Percentiles rank a stretch among this genome's conserved stretches.
phyloP scores from a whole-genome alignment of 768 basidiomycete genomes.

The Tulasnella sp. region DNA sequence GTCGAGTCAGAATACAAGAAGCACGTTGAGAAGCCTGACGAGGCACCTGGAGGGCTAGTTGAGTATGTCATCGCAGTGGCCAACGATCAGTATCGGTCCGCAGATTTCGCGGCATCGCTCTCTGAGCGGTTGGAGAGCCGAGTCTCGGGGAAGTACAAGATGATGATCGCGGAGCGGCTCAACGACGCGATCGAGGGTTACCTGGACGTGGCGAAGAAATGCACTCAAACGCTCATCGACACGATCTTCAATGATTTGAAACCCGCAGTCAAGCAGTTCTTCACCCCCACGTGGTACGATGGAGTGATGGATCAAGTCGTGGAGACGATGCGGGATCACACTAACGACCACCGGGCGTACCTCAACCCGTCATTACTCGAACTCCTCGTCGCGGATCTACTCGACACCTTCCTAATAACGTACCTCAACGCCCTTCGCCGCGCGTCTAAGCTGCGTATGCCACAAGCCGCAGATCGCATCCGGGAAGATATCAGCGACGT shows the following conservation, averaged over 20 bases:
- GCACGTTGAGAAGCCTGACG: conserved; percentile 79
- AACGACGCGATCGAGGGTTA: conserved; percentile 98
- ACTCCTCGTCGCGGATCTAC: conserved; percentile 81
- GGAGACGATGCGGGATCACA: conserved; percentile 94
- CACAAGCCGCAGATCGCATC: conserved; percentile 73
- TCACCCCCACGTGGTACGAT: conserved; percentile 84
- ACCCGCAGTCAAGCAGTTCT: conserved; percentile 72
- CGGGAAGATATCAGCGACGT: conserved; percentile 67
- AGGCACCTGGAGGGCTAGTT: conserved; percentile 75
- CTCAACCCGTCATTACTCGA: conserved; percentile 88
- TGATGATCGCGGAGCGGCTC: conserved; percentile 68
- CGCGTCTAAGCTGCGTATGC: conserved; percentile 77
- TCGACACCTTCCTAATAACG: conserved; percentile 79
- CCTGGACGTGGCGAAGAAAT: conserved; percentile 95
- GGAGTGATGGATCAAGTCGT: conserved; percentile 78
- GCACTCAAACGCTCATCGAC: conserved; percentile 87
- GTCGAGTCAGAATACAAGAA: conserved; percentile 81
- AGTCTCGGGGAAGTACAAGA: conserved; percentile 85
- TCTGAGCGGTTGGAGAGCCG: conserved; percentile 78
- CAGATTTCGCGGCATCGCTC: conserved; percentile 84
- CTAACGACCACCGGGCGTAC: conserved; percentile 85
- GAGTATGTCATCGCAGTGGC: conserved; percentile 95
- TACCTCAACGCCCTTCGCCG: conserved; percentile 84
- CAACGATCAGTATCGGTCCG: conserved; percentile 95
- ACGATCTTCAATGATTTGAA: conserved; percentile 92